Conservation (phyloP, 1,139 yeast species). For the Petasospora fabianii region DNA sequence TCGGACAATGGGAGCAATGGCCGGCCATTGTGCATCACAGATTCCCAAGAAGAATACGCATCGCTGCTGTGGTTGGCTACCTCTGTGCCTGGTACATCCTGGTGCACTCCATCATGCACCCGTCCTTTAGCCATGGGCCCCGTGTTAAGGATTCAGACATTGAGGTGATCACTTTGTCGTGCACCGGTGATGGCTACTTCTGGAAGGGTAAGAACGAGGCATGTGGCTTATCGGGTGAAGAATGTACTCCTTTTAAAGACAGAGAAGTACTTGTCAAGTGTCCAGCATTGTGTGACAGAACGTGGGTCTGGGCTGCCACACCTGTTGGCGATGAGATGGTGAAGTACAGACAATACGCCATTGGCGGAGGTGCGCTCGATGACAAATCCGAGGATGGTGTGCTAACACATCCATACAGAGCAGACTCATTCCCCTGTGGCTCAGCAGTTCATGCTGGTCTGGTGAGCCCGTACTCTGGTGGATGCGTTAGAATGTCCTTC, state of each 20-base stretch:
- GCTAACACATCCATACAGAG: conserved; percentile 65
- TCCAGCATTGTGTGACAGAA: conserved; percentile 83
- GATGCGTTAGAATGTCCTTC: conserved; percentile 68
- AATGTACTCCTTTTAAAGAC: conserved; percentile 47
- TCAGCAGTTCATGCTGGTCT: conserved; percentile 87
- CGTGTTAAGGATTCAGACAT: conserved; percentile 22
- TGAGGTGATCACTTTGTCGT: conserved; percentile 37
- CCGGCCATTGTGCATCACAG: conserved; percentile 39
- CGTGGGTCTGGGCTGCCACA: conserved; percentile 73
- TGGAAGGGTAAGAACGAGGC: conserved; percentile 75
- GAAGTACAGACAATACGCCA: conserved; percentile 67
- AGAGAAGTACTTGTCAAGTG: conserved; percentile 68
- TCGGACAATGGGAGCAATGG: conserved; percentile 38
- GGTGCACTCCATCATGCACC: conserved; percentile 19
- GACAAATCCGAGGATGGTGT: conserved; percentile 20
- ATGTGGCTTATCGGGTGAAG: conserved; percentile 70
- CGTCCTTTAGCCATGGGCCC: conserved; percentile 29
- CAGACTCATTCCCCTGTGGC: conserved; percentile 87
- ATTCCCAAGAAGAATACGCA: conserved; percentile 31
- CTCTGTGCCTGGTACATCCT: conserved; percentile 12
- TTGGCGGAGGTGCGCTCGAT: conserved; percentile 63
- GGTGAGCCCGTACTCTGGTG: conserved; percentile 71
- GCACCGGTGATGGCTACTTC: conserved; percentile 40
- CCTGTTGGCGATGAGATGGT: conserved; percentile 69
- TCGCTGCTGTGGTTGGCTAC: conserved; percentile 30